phyloP scores from a whole-genome alignment of 1,139 yeast genomes.

The Keqinozyma sinolaborantium region DNA sequence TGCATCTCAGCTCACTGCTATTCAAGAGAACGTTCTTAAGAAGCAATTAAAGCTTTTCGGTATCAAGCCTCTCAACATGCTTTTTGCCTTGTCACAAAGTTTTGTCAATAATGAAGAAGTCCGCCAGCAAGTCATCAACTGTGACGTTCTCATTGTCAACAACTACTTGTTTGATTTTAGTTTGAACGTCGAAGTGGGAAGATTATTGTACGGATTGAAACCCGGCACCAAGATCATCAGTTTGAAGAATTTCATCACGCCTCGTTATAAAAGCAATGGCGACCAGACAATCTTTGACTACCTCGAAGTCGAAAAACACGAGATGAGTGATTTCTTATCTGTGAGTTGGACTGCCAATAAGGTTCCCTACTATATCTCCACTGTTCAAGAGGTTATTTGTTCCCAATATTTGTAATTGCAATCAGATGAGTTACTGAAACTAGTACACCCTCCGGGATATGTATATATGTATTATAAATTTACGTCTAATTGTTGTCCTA shows the following conservation, averaged over 20 bases:
- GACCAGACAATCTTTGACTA: conserved; percentile 61
- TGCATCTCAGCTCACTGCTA: conserved; percentile 65
- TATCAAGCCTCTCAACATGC: conserved; percentile 49
- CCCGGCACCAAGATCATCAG: conserved; percentile 80
- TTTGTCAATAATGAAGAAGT: conserved; percentile 67
- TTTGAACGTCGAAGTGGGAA: conserved; percentile 66
- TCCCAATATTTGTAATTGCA: conserved; percentile 20
- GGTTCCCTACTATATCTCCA: conserved; percentile 75
- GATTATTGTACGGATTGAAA: conserved; percentile 57
- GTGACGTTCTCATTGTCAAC: conserved; percentile 75
- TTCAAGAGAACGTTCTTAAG: conserved; percentile 56
- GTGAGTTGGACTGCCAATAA: conserved; percentile 92
- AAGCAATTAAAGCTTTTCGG: conserved; percentile 65
- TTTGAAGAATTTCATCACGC: conserved; percentile 68
- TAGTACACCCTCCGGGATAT: conserved; percentile 1
- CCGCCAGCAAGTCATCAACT: conserved; percentile 47
- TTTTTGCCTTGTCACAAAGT: conserved; percentile 63
- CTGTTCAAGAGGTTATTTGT: conserved; percentile 48
- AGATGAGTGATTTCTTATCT: conserved; percentile 60
- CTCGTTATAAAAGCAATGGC: conserved; percentile 50
- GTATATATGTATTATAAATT: conserved; percentile 4
- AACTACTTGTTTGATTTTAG: conserved; percentile 79
- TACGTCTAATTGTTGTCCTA: no score
- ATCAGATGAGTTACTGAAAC: not conserved
- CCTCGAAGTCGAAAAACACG: conserved; percentile 59